Evolutionary conservation across 129 eudicot genomes (phyloP).

Genomic region (Oenanthe sinensis): DNA sequence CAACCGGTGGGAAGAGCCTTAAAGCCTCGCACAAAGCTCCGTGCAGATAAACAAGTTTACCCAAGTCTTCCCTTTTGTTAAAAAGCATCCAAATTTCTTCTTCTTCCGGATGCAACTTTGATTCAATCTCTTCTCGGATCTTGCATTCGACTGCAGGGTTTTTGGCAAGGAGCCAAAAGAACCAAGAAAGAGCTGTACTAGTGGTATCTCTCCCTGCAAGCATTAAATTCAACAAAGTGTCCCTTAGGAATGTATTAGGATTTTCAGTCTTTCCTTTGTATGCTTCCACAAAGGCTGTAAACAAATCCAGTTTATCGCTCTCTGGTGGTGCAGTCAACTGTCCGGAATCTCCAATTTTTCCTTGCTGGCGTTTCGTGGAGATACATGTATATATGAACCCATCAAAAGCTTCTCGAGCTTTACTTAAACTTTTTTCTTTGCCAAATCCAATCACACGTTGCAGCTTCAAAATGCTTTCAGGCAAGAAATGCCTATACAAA

Average conservation of each 20-base stretch:
- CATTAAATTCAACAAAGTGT: conserved; percentile 32
- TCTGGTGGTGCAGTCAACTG: background rate
- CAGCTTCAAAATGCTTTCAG: conserved; percentile 36
- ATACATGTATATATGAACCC: conserved; percentile 22
- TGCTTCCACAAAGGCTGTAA: conserved; percentile 15
- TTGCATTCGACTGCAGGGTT: conserved; percentile 34
- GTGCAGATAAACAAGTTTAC: conserved; percentile 45
- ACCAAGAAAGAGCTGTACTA: conserved; percentile 48
- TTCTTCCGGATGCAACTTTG: conserved; percentile 2
- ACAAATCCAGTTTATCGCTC: conserved; percentile 10
- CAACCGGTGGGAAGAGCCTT: conserved; percentile 49
- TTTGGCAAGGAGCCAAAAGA: conserved; percentile 38
- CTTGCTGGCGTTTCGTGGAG: conserved; percentile 1
- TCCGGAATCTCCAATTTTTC: background rate
- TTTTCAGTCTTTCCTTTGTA: conserved; percentile 4
- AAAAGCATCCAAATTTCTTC: conserved; percentile 4
- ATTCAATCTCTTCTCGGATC: conserved; percentile 37
- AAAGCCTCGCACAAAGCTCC: conserved; percentile 54
- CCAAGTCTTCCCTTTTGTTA: conserved; percentile 10
- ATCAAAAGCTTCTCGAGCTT: conserved; percentile 30
- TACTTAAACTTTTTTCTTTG: conserved; percentile 32
- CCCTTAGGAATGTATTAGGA: conserved; percentile 26
- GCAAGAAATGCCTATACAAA: conserved; percentile 37
- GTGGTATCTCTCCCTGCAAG: conserved; percentile 66
- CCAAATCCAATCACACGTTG: conserved; percentile 41